Evolutionary conservation across 192 early-diverging fungal species (phyloP), one percentile per base, ranked within the genome.

Genomic region (Paraglomus brasilianum): DNA sequence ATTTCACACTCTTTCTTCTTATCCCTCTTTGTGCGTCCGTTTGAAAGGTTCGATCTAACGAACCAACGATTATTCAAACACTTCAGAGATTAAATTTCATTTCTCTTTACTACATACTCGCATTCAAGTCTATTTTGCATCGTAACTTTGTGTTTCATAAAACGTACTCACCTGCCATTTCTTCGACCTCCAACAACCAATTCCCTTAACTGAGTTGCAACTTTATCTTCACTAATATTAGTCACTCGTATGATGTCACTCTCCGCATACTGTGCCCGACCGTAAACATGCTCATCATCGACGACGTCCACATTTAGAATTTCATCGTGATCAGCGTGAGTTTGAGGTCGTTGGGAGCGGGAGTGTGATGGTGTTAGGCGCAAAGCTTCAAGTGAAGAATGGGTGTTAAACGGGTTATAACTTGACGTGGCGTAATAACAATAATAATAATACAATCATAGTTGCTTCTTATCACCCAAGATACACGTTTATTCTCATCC

Each of bases 301-400:
- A 87, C 87, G 57, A 30, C 30, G 30, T 95, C 93, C 15, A 95
- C 87, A 76, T 93, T 89, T 17, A 94, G 70, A 66, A 94, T 92
- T 50, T 89, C 90, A 50, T 94, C 92, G 11, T 84, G 81, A 61
- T 90, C 89, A 22, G 81, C 75, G 60, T 88, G 77, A 8, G 24
- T 80, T 78, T 15, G 60, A 66, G 22, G 81, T 62, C 7, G 71
- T 76, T 21, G 75, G 70, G 43, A 30, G 30, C 30, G 3, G 30
- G 30, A 1, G 30, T 30, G 30, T 30, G 30, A 30, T 30, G 30
- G 30, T 30, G 30, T 30, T 30, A 30, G 30, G 30, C 30, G 30
- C 30, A 30, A 30, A 30, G 30, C 30, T 30, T 30, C n/a, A 30
- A 30, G 30, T 30, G 30, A 30, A 3, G 30, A 30, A 30, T 3